Percentiles rank a stretch among this genome's conserved stretches.
Evolutionary conservation across 2,329 filamentous ascomycete species (phyloP).

Genomic region (Saccharata proteae): DNA sequence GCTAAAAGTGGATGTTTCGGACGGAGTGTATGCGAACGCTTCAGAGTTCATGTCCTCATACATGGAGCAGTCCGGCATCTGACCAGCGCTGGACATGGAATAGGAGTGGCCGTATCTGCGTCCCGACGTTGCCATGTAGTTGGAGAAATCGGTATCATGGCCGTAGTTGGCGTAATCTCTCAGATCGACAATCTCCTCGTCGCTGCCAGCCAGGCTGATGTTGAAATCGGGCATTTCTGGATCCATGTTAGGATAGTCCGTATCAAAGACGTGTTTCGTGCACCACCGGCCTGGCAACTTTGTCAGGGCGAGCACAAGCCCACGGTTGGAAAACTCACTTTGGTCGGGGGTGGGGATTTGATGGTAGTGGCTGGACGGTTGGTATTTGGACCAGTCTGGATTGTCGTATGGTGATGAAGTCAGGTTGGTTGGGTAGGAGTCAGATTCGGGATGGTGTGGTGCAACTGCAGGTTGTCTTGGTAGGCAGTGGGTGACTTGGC

Average conservation of each 20-base stretch:
- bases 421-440: slow-evolving; percentile 7
- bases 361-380: slow-evolving; percentile 21
- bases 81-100: slow-evolving; percentile 50
- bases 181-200: slow-evolving; percentile 30
- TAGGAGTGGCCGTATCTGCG: slow-evolving; percentile 60
- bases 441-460: slow-evolving; percentile 5
- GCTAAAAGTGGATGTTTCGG: slow-evolving; percentile 51
- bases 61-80: slow-evolving; percentile 45
- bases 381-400: slow-evolving; percentile 10
- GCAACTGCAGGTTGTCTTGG: slow-evolving; percentile 12
- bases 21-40: slow-evolving; percentile 45
- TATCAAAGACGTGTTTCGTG: slow-evolving; percentile 19
- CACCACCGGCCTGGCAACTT: slow-evolving; percentile 23
- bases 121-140: slow-evolving; percentile 36
- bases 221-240: slow-evolving; percentile 25
- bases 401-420: not conserved
- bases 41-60: slow-evolving; percentile 65
- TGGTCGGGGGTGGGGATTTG: slow-evolving; percentile 20
- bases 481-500: not conserved
- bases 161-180: slow-evolving; percentile 21
- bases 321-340: slow-evolving; percentile 16
- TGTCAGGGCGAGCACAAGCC: slow-evolving; percentile 13
- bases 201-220: slow-evolving; percentile 23
- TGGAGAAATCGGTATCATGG: slow-evolving; percentile 18
- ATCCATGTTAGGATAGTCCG: slow-evolving; percentile 26